Percentiles rank a stretch among this genome's conserved stretches.
phyloP scores from a whole-genome alignment of 1,139 yeast genomes.

The Yarrowia galli region DNA sequence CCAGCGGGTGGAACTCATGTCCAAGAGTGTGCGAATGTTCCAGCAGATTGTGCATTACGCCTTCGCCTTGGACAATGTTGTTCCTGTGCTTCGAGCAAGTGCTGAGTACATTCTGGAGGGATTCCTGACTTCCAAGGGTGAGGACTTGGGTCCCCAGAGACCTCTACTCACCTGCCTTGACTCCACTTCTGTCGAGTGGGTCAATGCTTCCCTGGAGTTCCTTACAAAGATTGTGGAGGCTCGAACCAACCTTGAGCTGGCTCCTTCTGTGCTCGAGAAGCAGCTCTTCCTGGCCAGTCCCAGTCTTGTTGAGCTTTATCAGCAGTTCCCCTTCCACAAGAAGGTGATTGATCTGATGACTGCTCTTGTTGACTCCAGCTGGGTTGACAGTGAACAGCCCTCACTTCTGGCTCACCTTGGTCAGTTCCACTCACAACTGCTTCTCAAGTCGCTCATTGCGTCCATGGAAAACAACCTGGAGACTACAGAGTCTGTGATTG shows the following conservation, averaged over 20 bases:
- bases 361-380: constrained; percentile 65
- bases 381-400: constrained; percentile 66
- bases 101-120: constrained; percentile 60
- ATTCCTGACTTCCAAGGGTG: constrained; percentile 62
- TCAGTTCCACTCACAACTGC: constrained; percentile 62
- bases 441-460: constrained; percentile 64
- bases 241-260: constrained; percentile 58
- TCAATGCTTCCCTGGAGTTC: constrained; percentile 53
- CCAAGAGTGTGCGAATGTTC: constrained; percentile 63
- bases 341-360: constrained; percentile 66
- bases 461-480: constrained; percentile 70
- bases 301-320: constrained; percentile 65
- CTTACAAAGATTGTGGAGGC: constrained; percentile 60
- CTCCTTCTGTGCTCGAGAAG: constrained; percentile 71
- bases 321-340: constrained; percentile 58
- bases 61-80: constrained; percentile 66
- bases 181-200: constrained; percentile 53
- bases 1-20: constrained; percentile 71
- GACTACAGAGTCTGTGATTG: constrained; percentile 62
- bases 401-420: constrained; percentile 85
- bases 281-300: constrained; percentile 64
- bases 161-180: constrained; percentile 65
- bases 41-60: constrained; percentile 62
- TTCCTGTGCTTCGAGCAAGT: constrained; percentile 60
- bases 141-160: constrained; percentile 62